phyloP scores from a whole-genome alignment of 768 basidiomycete species.

The Suillus alpinus region DNA sequence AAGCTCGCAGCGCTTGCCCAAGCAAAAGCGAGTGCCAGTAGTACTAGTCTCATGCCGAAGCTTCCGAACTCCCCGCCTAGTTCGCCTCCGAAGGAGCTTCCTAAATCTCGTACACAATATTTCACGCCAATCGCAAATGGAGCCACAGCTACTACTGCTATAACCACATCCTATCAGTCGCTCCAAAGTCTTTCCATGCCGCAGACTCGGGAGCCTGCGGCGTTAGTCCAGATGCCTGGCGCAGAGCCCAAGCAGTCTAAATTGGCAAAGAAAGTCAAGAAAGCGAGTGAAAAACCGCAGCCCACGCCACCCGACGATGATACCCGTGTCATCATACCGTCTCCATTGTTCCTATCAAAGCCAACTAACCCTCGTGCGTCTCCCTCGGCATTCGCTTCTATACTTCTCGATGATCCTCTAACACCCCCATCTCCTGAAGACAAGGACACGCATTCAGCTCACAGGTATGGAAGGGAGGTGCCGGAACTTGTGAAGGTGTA shows the following conservation, averaged over 20 bases:
- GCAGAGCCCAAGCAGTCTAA: conserved; percentile 59
- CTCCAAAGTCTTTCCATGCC: conserved; percentile 52
- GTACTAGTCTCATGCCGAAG: conserved; percentile 16
- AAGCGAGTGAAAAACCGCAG: conserved; percentile 46
- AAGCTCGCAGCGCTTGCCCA: conserved; percentile 76
- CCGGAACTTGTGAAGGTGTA: conserved; percentile 27
- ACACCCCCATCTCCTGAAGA: conserved; percentile 31
- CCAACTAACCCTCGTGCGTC: conserved; percentile 61
- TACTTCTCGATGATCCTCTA: conserved; percentile 58
- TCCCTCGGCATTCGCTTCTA: conserved; percentile 75
- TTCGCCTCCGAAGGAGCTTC: conserved; percentile 35
- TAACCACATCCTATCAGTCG: conserved; percentile 78
- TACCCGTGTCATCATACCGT: conserved; percentile 31
- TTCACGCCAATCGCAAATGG: conserved; percentile 81
- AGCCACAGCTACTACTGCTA: conserved; percentile 77
- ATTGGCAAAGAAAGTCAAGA: conserved; percentile 71
- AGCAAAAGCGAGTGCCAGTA: conserved; percentile 36
- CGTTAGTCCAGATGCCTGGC: conserved; percentile 29
- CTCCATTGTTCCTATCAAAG: conserved; percentile 59
- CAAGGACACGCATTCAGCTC: conserved; percentile 31
- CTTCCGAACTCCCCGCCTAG: conserved; percentile 20
- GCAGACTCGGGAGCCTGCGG: conserved; percentile 23
- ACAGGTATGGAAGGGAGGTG: conserved; percentile 32
- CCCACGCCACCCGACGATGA: conserved; percentile 36
- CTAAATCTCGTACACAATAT: conserved; percentile 61